Evolutionary conservation across 2,329 filamentous ascomycete genomes (phyloP).

Genomic region (Diaporthe sp.): DNA sequence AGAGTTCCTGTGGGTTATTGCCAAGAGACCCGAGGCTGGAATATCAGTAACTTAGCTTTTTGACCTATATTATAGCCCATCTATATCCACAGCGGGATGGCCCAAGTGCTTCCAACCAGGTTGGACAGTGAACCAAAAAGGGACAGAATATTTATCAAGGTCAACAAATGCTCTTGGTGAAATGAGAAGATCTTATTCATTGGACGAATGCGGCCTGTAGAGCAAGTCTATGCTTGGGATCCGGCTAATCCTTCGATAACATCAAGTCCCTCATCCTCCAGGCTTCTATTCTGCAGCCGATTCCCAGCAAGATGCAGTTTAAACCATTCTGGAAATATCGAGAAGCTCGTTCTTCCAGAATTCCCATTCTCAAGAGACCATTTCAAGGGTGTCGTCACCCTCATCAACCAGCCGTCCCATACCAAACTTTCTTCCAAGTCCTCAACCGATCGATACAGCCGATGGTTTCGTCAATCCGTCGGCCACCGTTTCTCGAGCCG

Average conservation of each 20-base stretch:
- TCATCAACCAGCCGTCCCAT: neutral
- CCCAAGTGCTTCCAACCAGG: too few species aligned
- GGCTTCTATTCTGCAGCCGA: too few species aligned
- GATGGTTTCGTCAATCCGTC: neutral
- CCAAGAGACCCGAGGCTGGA: constrained; percentile 44
- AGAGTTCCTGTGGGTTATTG: constrained; percentile 58
- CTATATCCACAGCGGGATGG: fast-evolving
- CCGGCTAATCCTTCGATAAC: too few species aligned
- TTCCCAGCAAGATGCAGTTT: too few species aligned
- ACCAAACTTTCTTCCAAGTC: neutral
- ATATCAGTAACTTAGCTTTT: neutral
- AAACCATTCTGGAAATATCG: too few species aligned
- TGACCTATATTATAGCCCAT: neutral
- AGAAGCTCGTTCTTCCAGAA: neutral
- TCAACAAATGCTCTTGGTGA: neutral
- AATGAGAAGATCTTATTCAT: neutral
- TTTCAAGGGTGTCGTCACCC: too few species aligned
- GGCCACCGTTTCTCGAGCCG: neutral
- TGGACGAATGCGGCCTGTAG: neutral
- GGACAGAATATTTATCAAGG: too few species aligned
- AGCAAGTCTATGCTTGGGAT: neutral
- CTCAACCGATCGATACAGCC: neutral
- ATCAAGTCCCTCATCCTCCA: too few species aligned
- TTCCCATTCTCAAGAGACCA: neutral
- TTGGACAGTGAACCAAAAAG: too few species aligned